Base-by-base conservation (phyloP, 768 basidiomycete species). In the Daedaleopsis nitida region DNA sequence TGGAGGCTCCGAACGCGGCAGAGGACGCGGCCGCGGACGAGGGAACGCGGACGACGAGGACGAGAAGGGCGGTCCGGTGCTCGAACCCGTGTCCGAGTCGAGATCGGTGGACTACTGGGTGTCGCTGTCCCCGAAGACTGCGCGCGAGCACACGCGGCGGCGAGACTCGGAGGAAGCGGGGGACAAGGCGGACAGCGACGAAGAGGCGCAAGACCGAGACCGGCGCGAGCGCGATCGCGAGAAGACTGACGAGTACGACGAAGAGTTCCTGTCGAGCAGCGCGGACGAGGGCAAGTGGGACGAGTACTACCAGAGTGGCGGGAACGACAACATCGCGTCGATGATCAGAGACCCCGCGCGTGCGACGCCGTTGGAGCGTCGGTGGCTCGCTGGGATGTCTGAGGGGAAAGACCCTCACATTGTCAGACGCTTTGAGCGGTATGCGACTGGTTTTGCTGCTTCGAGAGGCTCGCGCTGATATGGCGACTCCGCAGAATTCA, bases 361-460 rank as follows among this genome's bases (percentile, higher is more conserved):
- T 45, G 94, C 94, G 17, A 92, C 88, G 17, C 83, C 88, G 19
- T 73, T 87, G 59, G 88, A 96, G 74, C 81, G 89, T 50, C 81
- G 84, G 55, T 96, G 94, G 94, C 76, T 97, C 57, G 81, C 86
- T n/a, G 89, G 87, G n/a, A 97, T 98, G 86, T 89, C 88, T 3
- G 87, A 91, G 34, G 88, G 87, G 1, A 92, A 91, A 73, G 88
- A 92, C 52, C 81, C 85, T 52, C 70, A 78, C 16, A 81, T 92
- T 52, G 84, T 84, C 5, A 83, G 81, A 67, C 83, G 88, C 45
- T 98, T 97, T 71, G 88, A 92, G 65, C 76, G 86, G 92, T 96
- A 59, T 68, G 89, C 70, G 10, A 11, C 43, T 44, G 9, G 11
- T 14, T 23, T 27, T 4, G 44, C 35, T 8, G 16, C 34, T 21